phyloP scores from a whole-genome alignment of 2,329 filamentous ascomycete genomes.

The Ilyonectria robusta region DNA sequence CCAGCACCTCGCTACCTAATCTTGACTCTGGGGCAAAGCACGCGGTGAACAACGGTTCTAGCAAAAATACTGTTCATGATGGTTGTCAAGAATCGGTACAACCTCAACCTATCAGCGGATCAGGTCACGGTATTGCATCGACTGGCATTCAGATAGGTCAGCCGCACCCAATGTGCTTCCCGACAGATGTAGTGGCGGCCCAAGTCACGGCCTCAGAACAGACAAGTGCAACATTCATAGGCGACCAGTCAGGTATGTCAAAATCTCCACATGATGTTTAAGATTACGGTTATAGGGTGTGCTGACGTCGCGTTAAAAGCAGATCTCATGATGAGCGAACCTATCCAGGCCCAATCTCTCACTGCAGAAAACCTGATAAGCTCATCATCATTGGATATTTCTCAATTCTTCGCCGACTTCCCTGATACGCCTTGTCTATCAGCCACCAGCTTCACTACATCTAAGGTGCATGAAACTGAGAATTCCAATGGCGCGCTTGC shows the following conservation, averaged over 20 bases:
- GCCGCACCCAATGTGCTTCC: no score
- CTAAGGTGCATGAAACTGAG: neutral
- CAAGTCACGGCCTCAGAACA: neutral
- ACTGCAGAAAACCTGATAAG: neutral
- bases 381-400: neutral
- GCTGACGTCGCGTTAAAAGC: neutral
- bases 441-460: neutral
- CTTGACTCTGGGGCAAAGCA: neutral
- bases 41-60: neutral
- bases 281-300: no score
- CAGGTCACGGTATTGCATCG: neutral
- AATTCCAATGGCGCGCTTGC: neutral
- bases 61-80: neutral
- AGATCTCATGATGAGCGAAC: neutral
- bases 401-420: slow-evolving; percentile 1
- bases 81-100: neutral
- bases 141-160: neutral
- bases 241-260: neutral
- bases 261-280: no score
- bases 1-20: neutral
- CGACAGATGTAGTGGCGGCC: neutral
- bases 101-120: neutral
- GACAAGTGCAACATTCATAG: neutral
- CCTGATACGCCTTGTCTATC: no score
- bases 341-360: neutral